A percentile compares a stretch with the other conserved stretches of the same genome.
phyloP scores from a whole-genome alignment of 306 rosid genomes.

The Clitoria ternatea region DNA sequence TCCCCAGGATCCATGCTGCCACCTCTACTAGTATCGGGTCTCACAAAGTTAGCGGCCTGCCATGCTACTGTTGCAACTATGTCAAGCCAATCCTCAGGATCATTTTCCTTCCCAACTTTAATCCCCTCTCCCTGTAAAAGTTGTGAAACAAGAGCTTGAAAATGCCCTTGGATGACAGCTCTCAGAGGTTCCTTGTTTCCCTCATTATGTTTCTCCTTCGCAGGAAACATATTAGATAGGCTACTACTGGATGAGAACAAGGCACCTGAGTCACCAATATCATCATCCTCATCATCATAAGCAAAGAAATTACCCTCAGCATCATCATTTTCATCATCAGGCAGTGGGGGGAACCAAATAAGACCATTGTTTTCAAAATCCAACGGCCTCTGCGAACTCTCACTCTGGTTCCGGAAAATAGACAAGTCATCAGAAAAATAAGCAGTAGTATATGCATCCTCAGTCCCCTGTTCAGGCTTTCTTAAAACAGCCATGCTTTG shows the following conservation, averaged over 20 bases:
- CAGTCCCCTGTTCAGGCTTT: slow-evolving; percentile 53
- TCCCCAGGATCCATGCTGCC: slow-evolving; percentile 98
- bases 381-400: slow-evolving; percentile 59
- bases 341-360: slow-evolving; percentile 90
- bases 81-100: slow-evolving; percentile 77
- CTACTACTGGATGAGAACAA: slow-evolving; percentile 71
- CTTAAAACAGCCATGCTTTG: slow-evolving; percentile 61
- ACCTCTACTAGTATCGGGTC: slow-evolving; percentile 93
- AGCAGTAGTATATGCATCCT: slow-evolving; percentile 57
- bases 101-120: slow-evolving; percentile 51
- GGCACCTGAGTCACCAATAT: slow-evolving; percentile 80
- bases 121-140: slow-evolving; percentile 83
- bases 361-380: slow-evolving; percentile 83
- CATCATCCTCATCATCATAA: slow-evolving; percentile 89
- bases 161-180: slow-evolving; percentile 84
- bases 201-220: slow-evolving; percentile 65
- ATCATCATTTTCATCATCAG: slow-evolving; percentile 69
- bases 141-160: slow-evolving; percentile 90
- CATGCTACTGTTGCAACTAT: slow-evolving; percentile 69
- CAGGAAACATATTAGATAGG: slow-evolving; percentile 62
- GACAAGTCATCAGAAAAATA: slow-evolving; percentile 66
- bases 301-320: slow-evolving; percentile 57
- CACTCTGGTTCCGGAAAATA: slow-evolving; percentile 42
- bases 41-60: slow-evolving; percentile 94
- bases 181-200: slow-evolving; percentile 76